Conservation (phyloP, 2,329 filamentous ascomycete genomes). For the Arthroderma sp. region DNA sequence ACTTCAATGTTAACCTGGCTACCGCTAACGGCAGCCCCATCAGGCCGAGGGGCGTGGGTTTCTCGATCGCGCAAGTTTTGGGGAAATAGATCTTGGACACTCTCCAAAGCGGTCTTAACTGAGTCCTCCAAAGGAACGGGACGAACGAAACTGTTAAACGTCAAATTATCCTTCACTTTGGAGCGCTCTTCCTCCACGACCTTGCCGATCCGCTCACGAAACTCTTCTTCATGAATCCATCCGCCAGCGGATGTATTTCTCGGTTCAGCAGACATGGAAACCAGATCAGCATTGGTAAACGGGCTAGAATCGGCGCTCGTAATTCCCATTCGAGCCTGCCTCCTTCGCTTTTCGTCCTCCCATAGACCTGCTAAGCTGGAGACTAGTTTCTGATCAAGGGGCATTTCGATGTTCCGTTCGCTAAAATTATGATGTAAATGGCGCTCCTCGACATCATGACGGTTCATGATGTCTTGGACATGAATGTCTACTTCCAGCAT, state of each 20-base stretch:
- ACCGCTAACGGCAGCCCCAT: neutral
- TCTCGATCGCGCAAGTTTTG: constrained; percentile 50
- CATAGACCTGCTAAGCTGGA: constrained; percentile 89
- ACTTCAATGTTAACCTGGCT: constrained; percentile 36
- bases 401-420: constrained; percentile 53
- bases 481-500: constrained; percentile 80
- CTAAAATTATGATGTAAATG: constrained; percentile 75
- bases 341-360: constrained; percentile 73
- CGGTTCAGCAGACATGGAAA: constrained; percentile 78
- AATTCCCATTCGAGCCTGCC: constrained; percentile 58
- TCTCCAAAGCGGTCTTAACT: constrained; percentile 67
- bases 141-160: constrained; percentile 52
- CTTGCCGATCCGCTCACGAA: constrained; percentile 48
- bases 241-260: constrained; percentile 58
- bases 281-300: constrained; percentile 66
- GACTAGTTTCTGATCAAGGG: constrained; percentile 64
- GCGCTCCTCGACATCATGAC: constrained; percentile 61
- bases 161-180: constrained; percentile 28
- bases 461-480: constrained; percentile 77
- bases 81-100: constrained; percentile 76
- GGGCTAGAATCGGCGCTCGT: constrained; percentile 54
- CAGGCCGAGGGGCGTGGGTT: constrained; percentile 10
- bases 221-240: constrained; percentile 90
- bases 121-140: constrained; percentile 39
- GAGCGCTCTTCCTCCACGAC: constrained; percentile 53